Conservation (phyloP, 1,284 basidiomycete genomes). For the Tetrapyrgos nigripes region DNA sequence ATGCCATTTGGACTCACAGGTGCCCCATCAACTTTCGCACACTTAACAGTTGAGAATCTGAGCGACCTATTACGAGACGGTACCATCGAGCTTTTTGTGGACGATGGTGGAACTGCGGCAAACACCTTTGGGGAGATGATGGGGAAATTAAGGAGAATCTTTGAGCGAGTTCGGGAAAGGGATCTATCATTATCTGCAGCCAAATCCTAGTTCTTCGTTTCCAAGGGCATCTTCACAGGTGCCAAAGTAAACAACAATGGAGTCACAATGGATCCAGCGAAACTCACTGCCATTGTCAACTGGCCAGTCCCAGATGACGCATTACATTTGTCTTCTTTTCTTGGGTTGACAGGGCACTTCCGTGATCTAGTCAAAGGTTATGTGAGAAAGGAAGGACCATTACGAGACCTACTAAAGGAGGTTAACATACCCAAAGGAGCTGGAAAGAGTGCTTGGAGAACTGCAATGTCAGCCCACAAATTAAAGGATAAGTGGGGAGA, state of each 20-base stretch:
- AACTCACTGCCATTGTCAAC: conserved; percentile 38
- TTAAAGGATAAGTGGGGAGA: conserved; percentile 8
- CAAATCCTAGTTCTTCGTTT: conserved; percentile 39
- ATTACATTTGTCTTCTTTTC: conserved; percentile 28
- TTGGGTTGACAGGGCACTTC: conserved; percentile 24
- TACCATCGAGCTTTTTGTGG: conserved; percentile 38
- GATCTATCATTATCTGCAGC: conserved; percentile 36
- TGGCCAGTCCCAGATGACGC: conserved; percentile 36
- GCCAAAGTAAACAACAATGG: conserved; percentile 33
- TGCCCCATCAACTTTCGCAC: conserved; percentile 41
- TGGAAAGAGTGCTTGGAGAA: conserved; percentile 28
- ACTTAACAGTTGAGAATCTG: conserved; percentile 37
- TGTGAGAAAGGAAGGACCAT: conserved; percentile 31
- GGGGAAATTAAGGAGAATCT: conserved; percentile 24
- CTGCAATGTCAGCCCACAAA: conserved; percentile 19
- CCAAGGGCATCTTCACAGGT: conserved; percentile 38
- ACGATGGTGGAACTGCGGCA: conserved; percentile 34
- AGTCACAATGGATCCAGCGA: conserved; percentile 36
- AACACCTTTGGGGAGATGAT: conserved; percentile 33
- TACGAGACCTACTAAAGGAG: conserved; percentile 36
- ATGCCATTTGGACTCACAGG: conserved; percentile 52
- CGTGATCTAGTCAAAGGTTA: conserved; percentile 34
- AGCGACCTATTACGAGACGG: conserved; percentile 35
- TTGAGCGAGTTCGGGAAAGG: conserved; percentile 24
- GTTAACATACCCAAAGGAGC: conserved; percentile 28